These are phyloP conservation scores for Chrysosporium keratinophilum DNA, from an alignment of 2,329 filamentous ascomycete species.

Conservation along the genomic window DNA sequence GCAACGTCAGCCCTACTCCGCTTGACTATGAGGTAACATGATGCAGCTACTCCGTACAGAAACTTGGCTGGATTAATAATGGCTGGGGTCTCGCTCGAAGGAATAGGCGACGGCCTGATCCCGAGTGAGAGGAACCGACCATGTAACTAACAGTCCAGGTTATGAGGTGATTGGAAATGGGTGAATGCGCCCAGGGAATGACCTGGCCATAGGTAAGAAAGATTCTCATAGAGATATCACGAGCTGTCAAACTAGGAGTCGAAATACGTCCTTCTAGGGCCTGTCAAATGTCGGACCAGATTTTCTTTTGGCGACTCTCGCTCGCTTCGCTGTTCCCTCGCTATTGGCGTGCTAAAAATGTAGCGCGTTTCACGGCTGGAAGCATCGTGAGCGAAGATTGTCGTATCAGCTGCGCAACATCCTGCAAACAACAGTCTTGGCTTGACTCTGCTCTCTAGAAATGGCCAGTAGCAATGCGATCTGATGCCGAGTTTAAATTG, in stretches of 20 bases:
- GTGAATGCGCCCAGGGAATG: too few species aligned
- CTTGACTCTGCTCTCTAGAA: background rate
- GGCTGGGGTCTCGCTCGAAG: background rate
- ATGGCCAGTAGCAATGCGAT: background rate
- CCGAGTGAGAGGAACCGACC: background rate
- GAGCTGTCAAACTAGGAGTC: background rate
- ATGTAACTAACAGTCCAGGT: too few species aligned
- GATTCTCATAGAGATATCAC: background rate
- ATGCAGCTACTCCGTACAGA: background rate
- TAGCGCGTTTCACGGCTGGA: constrained; percentile 2
- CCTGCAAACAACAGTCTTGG: too few species aligned
- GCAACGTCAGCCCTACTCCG: constrained; percentile 12
- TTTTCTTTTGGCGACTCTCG: background rate
- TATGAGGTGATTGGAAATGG: too few species aligned
- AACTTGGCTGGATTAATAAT: constrained; percentile 1
- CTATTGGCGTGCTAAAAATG: background rate
- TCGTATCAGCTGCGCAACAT: background rate
- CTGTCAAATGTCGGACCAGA: background rate
- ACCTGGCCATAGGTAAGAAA: too few species aligned
- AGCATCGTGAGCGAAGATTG: background rate
- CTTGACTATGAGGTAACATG: background rate
- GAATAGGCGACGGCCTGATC: background rate
- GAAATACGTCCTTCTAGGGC: too few species aligned
- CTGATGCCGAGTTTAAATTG: background rate
- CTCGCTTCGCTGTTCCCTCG: background rate